Evolutionary conservation across 2,329 filamentous ascomycete genomes (phyloP).

Genomic region (Ophiocordyceps camponoti-floridani): DNA sequence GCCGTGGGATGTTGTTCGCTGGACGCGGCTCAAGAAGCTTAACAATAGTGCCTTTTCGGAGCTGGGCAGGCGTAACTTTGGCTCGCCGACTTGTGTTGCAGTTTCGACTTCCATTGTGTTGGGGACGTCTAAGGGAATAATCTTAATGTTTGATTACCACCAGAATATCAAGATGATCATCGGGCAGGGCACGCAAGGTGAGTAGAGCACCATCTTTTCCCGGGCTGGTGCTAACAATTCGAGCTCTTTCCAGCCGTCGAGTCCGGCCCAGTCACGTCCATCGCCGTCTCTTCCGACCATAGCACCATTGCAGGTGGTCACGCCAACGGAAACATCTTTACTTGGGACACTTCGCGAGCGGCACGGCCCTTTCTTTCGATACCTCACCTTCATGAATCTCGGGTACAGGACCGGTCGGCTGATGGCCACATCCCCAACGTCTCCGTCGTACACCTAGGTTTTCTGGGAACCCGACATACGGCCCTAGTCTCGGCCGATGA

Average conservation of each 20-base stretch:
- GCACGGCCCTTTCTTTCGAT: constrained; percentile 80
- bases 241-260: constrained; percentile 54
- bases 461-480: constrained; percentile 82
- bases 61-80: constrained; percentile 80
- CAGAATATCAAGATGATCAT: constrained; percentile 90
- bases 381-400: constrained; percentile 50
- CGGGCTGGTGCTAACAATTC: constrained; percentile 6
- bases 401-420: constrained; percentile 43
- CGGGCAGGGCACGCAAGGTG: constrained; percentile 79
- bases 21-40: constrained; percentile 85
- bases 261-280: constrained; percentile 68
- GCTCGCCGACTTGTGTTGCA: constrained; percentile 72
- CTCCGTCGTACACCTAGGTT: constrained; percentile 78
- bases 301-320: constrained; percentile 83
- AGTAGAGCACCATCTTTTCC: constrained; percentile 5
- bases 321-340: constrained; percentile 81
- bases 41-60: constrained; percentile 85
- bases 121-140: constrained; percentile 85
- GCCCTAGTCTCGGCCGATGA: constrained; percentile 91
- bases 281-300: constrained; percentile 88
- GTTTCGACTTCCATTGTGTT: constrained; percentile 79
- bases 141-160: constrained; percentile 93
- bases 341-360: constrained; percentile 79
- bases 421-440: constrained; percentile 73
- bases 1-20: constrained; percentile 93